Conservation (phyloP, 164 flowering plant genomes). For the Chimonanthus praecox region DNA sequence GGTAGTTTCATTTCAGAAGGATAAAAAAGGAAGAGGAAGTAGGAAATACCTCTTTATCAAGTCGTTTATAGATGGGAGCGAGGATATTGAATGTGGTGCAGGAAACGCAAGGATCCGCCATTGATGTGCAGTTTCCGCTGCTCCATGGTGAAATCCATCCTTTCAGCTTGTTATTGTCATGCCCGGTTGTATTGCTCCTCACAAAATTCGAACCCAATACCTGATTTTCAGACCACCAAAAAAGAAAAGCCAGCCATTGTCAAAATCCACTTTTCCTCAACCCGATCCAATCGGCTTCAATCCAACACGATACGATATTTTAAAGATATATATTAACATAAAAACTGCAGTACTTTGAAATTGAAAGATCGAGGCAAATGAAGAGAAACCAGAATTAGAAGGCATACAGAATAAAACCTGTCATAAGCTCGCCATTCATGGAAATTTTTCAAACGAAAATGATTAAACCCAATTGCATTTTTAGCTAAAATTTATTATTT, state of each 20-base stretch:
- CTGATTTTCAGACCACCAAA: background rate
- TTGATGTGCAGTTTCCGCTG: background rate
- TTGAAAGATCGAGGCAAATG: background rate
- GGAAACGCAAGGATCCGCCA: conserved; percentile 53
- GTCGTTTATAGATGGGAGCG: conserved; percentile 89
- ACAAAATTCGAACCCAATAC: background rate
- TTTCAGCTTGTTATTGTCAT: background rate
- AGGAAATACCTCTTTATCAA: conserved; percentile 43
- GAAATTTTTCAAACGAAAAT: background rate
- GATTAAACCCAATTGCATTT: background rate
- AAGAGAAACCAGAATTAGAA: background rate
- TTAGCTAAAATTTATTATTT: no score
- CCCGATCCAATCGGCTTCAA: no score
- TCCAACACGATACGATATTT: no score
- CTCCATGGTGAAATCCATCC: background rate
- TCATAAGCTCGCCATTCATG: background rate
- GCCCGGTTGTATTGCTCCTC: background rate
- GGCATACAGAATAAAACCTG: background rate
- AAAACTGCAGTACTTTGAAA: background rate
- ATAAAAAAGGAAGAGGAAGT: background rate
- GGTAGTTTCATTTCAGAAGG: background rate
- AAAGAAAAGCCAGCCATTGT: background rate
- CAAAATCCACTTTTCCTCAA: background rate
- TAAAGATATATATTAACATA: background rate
- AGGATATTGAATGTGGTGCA: conserved; percentile 93